Evolutionary conservation across 1,139 yeast genomes (phyloP).

Genomic region (Suhomyces wounanorum): DNA sequence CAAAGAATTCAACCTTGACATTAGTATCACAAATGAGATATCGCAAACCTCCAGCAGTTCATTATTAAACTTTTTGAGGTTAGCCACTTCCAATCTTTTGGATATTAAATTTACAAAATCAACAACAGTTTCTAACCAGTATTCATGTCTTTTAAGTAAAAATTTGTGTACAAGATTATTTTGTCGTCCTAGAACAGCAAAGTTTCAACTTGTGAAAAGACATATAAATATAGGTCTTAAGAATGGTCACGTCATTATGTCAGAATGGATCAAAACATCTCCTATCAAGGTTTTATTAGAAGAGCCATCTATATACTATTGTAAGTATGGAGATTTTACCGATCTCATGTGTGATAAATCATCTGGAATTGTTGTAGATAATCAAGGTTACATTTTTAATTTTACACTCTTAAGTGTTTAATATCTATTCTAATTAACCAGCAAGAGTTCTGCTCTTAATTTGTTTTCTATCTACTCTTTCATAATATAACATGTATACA

Average conservation of each 20-base stretch:
- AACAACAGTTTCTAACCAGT: conserved; percentile 16
- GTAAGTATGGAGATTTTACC: conserved; percentile 20
- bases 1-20: conserved; percentile 7
- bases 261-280: conserved; percentile 17
- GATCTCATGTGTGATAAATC: conserved; percentile 20
- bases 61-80: background rate
- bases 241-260: background rate
- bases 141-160: conserved; percentile 18
- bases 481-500: conserved; percentile 84
- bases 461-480: conserved; percentile 45
- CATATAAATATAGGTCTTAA: conserved; percentile 7
- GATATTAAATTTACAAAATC: conserved; percentile 10
- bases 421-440: background rate
- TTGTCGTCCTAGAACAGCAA: conserved; percentile 18
- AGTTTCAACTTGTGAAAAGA: conserved; percentile 14
- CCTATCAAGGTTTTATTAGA: conserved; percentile 15
- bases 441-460: conserved; percentile 15
- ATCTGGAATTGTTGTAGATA: background rate
- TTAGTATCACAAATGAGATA: background rate
- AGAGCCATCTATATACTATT: conserved; percentile 19
- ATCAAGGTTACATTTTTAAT: background rate
- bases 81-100: background rate
- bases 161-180: conserved; percentile 21
- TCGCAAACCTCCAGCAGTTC: background rate
- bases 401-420: conserved; percentile 1